Percentiles rank a stretch among this genome's conserved stretches.
phyloP scores from a whole-genome alignment of 2,329 filamentous ascomycete species.

The Penicillium fuscoglaucum region DNA sequence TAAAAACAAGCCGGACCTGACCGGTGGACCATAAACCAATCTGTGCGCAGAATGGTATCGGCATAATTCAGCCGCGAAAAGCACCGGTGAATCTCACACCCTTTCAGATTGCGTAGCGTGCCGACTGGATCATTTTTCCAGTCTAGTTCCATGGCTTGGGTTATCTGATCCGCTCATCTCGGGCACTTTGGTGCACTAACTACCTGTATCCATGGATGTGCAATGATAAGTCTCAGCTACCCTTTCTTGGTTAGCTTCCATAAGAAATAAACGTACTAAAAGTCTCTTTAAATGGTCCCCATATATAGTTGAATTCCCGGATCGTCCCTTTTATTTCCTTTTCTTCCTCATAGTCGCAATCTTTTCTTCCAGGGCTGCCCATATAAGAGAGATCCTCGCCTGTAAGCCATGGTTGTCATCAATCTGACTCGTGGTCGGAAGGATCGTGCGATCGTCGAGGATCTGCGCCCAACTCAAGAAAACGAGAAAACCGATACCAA shows the following conservation, averaged over 20 bases:
- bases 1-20: too few relatives aligned
- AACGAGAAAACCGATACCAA: constrained; percentile 2
- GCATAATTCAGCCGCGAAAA: too few relatives aligned
- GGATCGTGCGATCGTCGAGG: not conserved
- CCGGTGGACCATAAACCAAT: too few relatives aligned
- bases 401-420: constrained; percentile 5
- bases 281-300: not conserved
- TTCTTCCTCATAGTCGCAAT: not conserved
- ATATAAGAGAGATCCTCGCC: not conserved
- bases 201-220: too few relatives aligned
- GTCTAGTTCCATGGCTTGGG: too few relatives aligned
- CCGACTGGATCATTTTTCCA: too few relatives aligned
- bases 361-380: not conserved
- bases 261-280: not conserved
- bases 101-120: too few relatives aligned
- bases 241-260: not conserved
- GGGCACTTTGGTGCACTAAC: not conserved
- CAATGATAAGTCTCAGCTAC: not conserved
- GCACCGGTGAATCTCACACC: too few relatives aligned
- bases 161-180: not conserved
- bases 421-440: constrained; percentile 4
- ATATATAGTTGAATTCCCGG: not conserved
- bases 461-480: constrained; percentile 3
- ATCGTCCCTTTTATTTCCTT: not conserved
- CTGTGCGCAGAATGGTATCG: too few relatives aligned